These are phyloP conservation scores for Theobroma cacao DNA, from an alignment of 345 rosid species.

Conservation along the genomic window DNA sequence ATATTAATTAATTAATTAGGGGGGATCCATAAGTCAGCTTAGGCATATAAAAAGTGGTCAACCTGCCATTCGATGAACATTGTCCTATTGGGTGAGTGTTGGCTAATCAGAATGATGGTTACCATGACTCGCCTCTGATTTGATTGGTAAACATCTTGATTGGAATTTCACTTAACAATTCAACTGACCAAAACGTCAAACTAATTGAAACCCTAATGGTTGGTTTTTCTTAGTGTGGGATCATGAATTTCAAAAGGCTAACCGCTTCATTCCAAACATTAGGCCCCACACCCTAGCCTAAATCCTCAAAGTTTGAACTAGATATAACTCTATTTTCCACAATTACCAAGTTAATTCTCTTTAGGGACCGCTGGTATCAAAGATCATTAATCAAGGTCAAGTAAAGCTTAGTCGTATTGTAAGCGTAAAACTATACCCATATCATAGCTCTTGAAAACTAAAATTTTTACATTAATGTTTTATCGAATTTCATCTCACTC, in stretches of 20 bases:
- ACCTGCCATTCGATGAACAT: not conserved
- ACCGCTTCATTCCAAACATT: not conserved
- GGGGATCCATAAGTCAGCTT: constrained; percentile 7
- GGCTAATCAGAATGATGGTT: constrained; percentile 4
- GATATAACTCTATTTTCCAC: not conserved
- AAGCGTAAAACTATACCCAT: too few relatives aligned
- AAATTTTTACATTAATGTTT: too few relatives aligned
- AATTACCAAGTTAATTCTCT: not conserved
- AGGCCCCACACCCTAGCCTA: not conserved
- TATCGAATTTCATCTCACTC: too few relatives aligned
- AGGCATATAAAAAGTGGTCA: not conserved
- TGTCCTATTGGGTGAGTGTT: not conserved
- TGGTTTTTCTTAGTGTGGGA: not conserved
- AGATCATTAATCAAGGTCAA: not conserved
- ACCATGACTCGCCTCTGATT: constrained; percentile 10
- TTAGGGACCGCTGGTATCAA: not conserved
- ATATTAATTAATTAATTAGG: not conserved
- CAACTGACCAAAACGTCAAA: not conserved
- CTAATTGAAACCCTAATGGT: constrained; percentile 7
- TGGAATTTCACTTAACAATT: constrained; percentile 5
- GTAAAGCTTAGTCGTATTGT: not conserved
- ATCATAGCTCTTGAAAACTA: too few relatives aligned
- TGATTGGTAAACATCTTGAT: not conserved
- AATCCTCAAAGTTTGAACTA: not conserved
- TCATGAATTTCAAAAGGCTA: not conserved